Evolutionary conservation across 2,329 filamentous ascomycete species (phyloP), one percentile per base, ranked within the genome.

Genomic region (Aspergillus piperis): DNA sequence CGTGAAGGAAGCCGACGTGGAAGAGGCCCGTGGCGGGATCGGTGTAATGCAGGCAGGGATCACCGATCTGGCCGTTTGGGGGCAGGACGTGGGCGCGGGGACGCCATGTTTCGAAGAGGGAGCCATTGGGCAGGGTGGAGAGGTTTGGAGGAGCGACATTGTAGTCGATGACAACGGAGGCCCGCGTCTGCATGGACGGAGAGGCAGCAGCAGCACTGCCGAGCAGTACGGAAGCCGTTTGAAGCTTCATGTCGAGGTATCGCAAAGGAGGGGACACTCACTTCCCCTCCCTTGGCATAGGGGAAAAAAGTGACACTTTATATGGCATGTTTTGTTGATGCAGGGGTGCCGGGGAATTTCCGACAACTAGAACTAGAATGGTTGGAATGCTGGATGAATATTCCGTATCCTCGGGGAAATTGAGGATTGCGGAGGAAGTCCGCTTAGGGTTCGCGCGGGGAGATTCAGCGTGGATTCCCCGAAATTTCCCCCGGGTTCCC

Each of bases 21-120:
- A 67, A 67, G 10, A 63, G 42, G 2, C 65, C 65, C 8, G 65
- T 66, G 41, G 59, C 49, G 3, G 65, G 62, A 41, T 66, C 65
- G 13, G 55, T 66, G 21, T 66, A 66, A 7, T 66, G 63, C 42
- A 42, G 52, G 38, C 65, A 66, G 2, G 65, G 65, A 36, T 66
- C 65, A 36, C 65, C 65, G 25, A 64, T 61, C 21, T 63, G 62
- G 19, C 65, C 65, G 4, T 55, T 51, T 5, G 62, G 62, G 8
- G 65, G 65, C 3, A 67, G 62, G 7, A 66, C 48, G 23, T 67
- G 65, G 17, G 61, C 59, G 10, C 51, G 56, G 21, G 65, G 65
- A 50, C 65, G 62, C 65, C 65, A 67, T n/a, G 64, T 62, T 4
- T 67, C 49, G 39, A 62, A 67, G 10, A 67, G 50, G 2, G 64